A percentile compares a stretch with the other conserved stretches of the same genome.
phyloP scores from a whole-genome alignment of 306 rosid species.

The Trichosanthes truncata region DNA sequence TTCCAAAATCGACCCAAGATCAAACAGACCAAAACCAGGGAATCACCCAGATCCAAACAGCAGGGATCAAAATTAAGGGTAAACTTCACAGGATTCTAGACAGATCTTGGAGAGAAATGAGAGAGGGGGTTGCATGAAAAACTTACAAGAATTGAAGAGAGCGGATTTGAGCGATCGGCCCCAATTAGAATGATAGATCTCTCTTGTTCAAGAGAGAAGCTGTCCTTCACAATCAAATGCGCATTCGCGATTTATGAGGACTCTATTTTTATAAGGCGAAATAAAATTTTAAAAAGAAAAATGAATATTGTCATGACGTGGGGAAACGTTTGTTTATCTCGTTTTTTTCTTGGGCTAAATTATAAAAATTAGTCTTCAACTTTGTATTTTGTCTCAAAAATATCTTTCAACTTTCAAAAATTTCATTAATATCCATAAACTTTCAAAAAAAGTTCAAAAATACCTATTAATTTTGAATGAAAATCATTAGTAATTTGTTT shows the following conservation, averaged over 20 bases:
- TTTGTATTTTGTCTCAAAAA: too few relatives aligned
- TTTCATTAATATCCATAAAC: too few relatives aligned
- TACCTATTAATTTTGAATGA: too few relatives aligned
- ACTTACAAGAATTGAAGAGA: neutral
- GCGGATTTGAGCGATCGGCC: neutral
- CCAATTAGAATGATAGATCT: conserved; percentile 8
- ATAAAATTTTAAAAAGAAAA: neutral
- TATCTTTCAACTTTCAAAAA: too few relatives aligned
- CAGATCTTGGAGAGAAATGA: conserved; percentile 5
- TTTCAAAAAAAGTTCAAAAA: too few relatives aligned
- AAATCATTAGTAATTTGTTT: too few relatives aligned
- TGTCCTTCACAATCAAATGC: neutral
- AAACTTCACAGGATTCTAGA: neutral
- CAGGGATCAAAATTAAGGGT: neutral
- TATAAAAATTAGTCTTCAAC: too few relatives aligned
- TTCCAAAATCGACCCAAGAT: neutral
- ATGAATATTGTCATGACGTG: neutral
- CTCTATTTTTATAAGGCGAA: neutral
- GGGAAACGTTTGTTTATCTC: neutral
- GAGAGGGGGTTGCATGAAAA: neutral
- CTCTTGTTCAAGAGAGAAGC: conserved; percentile 6
- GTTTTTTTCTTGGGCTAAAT: too few relatives aligned
- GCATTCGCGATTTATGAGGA: neutral
- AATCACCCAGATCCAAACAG: conserved; percentile 1
- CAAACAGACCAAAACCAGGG: neutral